Evolutionary conservation across 352 stramenopile species (phyloP).

Genomic region (Globisporangium paroecandrum): DNA sequence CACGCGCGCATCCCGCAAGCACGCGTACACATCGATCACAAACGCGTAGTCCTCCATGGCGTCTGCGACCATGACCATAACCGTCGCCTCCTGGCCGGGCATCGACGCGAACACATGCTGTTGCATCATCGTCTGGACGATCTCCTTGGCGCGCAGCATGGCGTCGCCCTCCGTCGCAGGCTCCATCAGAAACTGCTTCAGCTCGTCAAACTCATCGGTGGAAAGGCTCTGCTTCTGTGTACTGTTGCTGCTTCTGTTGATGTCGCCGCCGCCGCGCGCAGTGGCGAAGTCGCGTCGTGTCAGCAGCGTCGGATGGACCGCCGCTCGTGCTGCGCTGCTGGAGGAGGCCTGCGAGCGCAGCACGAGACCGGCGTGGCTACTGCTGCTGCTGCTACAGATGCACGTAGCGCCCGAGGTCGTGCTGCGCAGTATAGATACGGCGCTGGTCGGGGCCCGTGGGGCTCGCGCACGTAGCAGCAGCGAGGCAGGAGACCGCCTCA

Average conservation of each 20-base stretch:
- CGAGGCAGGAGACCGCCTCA: not conserved
- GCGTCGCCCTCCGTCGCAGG: constrained; percentile 31
- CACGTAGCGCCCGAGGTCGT: not conserved
- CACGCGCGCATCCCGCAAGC: constrained; percentile 49
- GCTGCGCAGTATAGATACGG: not conserved
- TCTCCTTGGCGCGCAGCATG: constrained; percentile 32
- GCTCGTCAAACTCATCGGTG: constrained; percentile 47
- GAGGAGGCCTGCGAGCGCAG: not conserved
- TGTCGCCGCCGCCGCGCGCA: not conserved
- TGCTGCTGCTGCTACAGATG: not conserved
- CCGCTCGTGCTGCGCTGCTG: not conserved
- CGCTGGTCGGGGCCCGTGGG: not conserved
- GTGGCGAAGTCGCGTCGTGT: constrained; percentile 2
- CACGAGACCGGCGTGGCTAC: not conserved
- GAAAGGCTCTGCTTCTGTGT: constrained; percentile 11
- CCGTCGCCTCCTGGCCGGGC: constrained; percentile 66
- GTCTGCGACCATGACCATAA: constrained; percentile 78
- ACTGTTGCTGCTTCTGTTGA: not conserved
- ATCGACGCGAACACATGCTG: constrained; percentile 62
- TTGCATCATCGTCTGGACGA: constrained; percentile 50
- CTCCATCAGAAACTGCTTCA: constrained; percentile 60
- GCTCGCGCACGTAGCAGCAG: constrained; percentile 1
- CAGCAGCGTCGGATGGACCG: not conserved
- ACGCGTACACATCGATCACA: constrained; percentile 57
- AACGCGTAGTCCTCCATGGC: constrained; percentile 52